These are phyloP conservation scores for Daldinia grandis DNA, from an alignment of 495 filamentous ascomycete genomes.

Conservation along the genomic window DNA sequence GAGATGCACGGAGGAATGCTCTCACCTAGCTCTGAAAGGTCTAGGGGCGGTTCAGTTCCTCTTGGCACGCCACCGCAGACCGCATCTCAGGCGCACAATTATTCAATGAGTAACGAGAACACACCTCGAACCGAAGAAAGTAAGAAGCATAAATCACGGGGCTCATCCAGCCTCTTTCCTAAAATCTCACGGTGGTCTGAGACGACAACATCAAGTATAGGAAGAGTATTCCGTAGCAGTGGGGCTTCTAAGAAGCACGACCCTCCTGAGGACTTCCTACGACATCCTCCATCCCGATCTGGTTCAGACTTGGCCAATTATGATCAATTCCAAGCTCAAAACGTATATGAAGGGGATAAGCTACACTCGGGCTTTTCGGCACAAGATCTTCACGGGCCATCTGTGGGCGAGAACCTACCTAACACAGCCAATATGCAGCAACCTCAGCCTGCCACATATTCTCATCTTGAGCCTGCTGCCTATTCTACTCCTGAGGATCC, in stretches of 20 bases:
- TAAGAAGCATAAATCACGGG: constrained; percentile 89
- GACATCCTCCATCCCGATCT: constrained; percentile 67
- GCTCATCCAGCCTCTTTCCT: constrained; percentile 85
- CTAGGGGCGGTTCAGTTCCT: constrained; percentile 69
- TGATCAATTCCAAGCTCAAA: constrained; percentile 69
- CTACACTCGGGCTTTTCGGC: constrained; percentile 72
- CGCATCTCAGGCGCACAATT: constrained; percentile 43
- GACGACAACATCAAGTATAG: constrained; percentile 80
- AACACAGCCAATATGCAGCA: constrained; percentile 20
- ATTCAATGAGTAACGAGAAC: constrained; percentile 70
- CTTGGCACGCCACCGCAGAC: constrained; percentile 77
- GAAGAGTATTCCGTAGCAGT: constrained; percentile 61
- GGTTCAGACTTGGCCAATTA: constrained; percentile 74
- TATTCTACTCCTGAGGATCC: constrained; percentile 76
- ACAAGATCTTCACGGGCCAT: constrained; percentile 47
- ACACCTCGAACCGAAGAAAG: constrained; percentile 78
- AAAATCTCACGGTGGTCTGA: constrained; percentile 98
- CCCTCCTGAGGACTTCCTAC: constrained; percentile 51
- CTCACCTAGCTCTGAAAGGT: constrained; percentile 56
- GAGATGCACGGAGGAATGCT: constrained; percentile 62
- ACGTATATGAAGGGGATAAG: constrained; percentile 74
- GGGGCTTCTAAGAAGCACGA: constrained; percentile 56
- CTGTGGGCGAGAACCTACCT: constrained; percentile 23
- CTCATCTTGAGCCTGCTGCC: constrained; percentile 46
- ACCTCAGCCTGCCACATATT: constrained; percentile 40